Evolutionary conservation across 73 alveolate genomes (phyloP).

Genomic region (Paramecium pentaurelia): DNA sequence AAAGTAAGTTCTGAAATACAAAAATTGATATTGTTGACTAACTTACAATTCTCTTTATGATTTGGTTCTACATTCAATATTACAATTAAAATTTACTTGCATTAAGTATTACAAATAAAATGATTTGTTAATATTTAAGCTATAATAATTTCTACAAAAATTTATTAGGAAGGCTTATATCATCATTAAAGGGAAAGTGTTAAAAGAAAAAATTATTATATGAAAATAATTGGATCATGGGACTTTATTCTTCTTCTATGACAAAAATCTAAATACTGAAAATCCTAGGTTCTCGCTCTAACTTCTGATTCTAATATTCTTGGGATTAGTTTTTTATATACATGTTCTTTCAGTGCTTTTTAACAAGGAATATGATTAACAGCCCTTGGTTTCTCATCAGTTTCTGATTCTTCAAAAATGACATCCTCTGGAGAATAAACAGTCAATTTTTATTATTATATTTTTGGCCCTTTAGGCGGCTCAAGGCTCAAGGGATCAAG

Average conservation of each 20-base stretch:
- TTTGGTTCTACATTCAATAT: not conserved
- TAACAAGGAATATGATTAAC: not conserved
- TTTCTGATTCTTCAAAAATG: not conserved
- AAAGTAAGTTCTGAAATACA: not conserved
- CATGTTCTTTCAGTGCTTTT: not conserved
- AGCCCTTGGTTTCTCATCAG: not conserved
- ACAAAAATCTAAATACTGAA: not conserved
- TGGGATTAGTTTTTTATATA: not conserved
- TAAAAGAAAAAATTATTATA: not conserved
- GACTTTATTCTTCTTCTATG: not conserved
- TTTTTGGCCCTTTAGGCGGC: not conserved
- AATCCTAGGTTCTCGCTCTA: constrained; percentile 15
- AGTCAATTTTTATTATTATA: not conserved
- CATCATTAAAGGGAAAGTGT: not conserved
- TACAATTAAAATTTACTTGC: not conserved
- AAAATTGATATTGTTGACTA: not conserved
- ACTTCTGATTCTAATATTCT: constrained; percentile 5
- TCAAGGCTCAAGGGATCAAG: not conserved
- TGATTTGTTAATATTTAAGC: not conserved
- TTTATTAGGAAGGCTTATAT: not conserved
- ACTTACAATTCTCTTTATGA: not conserved
- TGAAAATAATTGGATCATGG: not conserved
- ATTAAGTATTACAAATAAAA: not conserved
- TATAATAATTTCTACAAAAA: not conserved
- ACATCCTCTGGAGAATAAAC: constrained; percentile 1